phyloP scores from a whole-genome alignment of 1,284 basidiomycete genomes.

The Trichosporon sp. region DNA sequence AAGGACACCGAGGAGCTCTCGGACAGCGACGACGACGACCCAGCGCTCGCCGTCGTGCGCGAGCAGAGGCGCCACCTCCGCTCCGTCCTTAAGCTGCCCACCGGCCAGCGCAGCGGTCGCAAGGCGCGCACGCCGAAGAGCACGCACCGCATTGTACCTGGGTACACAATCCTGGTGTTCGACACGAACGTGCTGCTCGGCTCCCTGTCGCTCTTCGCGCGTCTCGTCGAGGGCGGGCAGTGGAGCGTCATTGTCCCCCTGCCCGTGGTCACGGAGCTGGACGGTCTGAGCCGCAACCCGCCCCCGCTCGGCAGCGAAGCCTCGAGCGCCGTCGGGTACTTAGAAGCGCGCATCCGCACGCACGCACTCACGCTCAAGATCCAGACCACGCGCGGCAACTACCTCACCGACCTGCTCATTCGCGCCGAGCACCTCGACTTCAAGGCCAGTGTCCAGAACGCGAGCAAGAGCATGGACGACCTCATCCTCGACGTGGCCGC shows the following conservation, averaged over 20 bases:
- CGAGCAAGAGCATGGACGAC: constrained; percentile 80
- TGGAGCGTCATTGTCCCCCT: constrained; percentile 92
- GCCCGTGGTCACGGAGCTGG: constrained; percentile 72
- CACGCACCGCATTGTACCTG: constrained; percentile 64
- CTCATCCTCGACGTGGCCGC: constrained; percentile 86
- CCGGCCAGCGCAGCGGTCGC: background rate
- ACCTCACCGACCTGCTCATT: constrained; percentile 78
- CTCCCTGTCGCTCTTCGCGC: constrained; percentile 69
- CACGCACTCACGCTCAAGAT: constrained; percentile 82
- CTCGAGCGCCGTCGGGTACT: constrained; percentile 69
- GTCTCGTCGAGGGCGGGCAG: constrained; percentile 73
- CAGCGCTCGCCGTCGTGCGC: constrained; percentile 74
- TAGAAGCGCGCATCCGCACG: constrained; percentile 73
- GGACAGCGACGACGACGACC: constrained; percentile 65
- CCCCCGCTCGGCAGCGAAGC: constrained; percentile 69
- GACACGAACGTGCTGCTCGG: constrained; percentile 93
- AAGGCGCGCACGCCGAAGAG: constrained; percentile 15
- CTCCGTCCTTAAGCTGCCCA: constrained; percentile 45
- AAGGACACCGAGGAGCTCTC: constrained; percentile 63
- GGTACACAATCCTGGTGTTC: constrained; percentile 86
- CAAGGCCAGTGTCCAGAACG: constrained; percentile 17
- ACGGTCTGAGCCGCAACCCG: constrained; percentile 74
- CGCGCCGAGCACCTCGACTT: constrained; percentile 85
- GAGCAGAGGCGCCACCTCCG: constrained; percentile 55
- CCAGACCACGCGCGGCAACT: constrained; percentile 93